Evolutionary conservation across 73 alveolate species (phyloP), one percentile per base, ranked within the genome.

Genomic region (Effrenium voratum): DNA sequence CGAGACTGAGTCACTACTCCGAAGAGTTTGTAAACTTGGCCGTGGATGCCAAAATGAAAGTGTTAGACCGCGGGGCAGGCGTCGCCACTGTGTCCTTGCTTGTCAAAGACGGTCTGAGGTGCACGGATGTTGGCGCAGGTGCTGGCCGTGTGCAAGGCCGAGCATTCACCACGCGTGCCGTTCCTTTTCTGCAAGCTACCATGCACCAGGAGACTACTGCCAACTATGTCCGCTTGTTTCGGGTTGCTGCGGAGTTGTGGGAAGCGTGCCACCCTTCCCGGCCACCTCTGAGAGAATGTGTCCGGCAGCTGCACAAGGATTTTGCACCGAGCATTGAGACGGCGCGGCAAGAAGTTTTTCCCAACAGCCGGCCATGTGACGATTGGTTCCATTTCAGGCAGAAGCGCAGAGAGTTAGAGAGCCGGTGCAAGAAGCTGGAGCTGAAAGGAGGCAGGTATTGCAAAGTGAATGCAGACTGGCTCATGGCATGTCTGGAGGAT

Each of bases 321-420:
- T 70, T 32, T 70, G 81, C 81, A 8, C 81, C 81, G 26, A 47
- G 47, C 4, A 32, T 70, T n/a, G 81, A 70, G 34, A 32, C n/a
- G 26, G 81, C 81, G 5, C 81, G 81, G 4, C n/a, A 2, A 26
- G 28, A 40, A 3, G 50, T 28, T 34, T 75, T 75, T 44, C 86
- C 86, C 3, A 4, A 15, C 5, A 75, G 86, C 38, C 86, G 86
- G 12, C 86, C 86, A 1, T 75, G 86, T 43, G 86, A 75, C 19
- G 86, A 75, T 22, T 75, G 10, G 10, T 75, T 75, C 46, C 86
- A 75, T 34, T 75, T 75, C n/a, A n/a, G n/a, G n/a, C n/a, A n/a
- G n/a, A n/a, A n/a, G n/a, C n/a, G n/a, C n/a, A n/a, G 52, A n/a
- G n/a, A n/a, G n/a, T n/a, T n/a, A n/a, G n/a, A n/a, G n/a, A n/a